Percentiles rank a stretch among this genome's conserved stretches.
phyloP scores from a whole-genome alignment of 495 filamentous ascomycete species.

The Talaromyces liani region DNA sequence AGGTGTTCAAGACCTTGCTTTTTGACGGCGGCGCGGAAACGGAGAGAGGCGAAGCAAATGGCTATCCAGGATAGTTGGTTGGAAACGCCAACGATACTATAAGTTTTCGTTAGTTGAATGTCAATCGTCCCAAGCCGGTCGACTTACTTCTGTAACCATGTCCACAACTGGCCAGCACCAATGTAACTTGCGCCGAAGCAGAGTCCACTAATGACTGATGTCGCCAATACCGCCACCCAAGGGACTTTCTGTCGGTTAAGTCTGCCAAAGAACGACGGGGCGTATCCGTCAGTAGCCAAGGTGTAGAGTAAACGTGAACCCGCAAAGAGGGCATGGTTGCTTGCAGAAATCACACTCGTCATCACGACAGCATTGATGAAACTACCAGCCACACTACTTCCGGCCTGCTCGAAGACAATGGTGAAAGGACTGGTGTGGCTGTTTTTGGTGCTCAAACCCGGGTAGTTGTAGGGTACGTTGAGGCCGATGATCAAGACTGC shows the following conservation, averaged over 20 bases:
- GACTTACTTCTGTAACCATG: conserved; percentile 47
- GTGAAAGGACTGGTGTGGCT: conserved; percentile 45
- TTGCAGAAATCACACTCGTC: conserved; percentile 46
- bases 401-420: conserved; percentile 43
- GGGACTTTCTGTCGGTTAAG: conserved; percentile 51
- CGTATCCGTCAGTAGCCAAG: conserved; percentile 38
- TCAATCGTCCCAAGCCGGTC: background rate
- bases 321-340: conserved; percentile 48
- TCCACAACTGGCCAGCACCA: conserved; percentile 51
- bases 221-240: conserved; percentile 51
- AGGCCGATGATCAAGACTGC: conserved; percentile 43
- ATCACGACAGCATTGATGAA: conserved; percentile 52
- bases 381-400: conserved; percentile 40
- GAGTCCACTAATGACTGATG: conserved; percentile 45
- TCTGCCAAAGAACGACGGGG: conserved; percentile 37
- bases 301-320: conserved; percentile 45
- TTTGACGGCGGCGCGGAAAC: conserved; percentile 48
- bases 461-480: conserved; percentile 47
- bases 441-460: conserved; percentile 29
- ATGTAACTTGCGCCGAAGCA: conserved; percentile 57
- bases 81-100: conserved; percentile 51
- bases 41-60: conserved; percentile 51
- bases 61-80: conserved; percentile 57
- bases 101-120: conserved; percentile 11
- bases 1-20: conserved; percentile 48